Base-by-base conservation (phyloP, 2,329 filamentous ascomycete genomes). In the Polytolypa hystricis region DNA sequence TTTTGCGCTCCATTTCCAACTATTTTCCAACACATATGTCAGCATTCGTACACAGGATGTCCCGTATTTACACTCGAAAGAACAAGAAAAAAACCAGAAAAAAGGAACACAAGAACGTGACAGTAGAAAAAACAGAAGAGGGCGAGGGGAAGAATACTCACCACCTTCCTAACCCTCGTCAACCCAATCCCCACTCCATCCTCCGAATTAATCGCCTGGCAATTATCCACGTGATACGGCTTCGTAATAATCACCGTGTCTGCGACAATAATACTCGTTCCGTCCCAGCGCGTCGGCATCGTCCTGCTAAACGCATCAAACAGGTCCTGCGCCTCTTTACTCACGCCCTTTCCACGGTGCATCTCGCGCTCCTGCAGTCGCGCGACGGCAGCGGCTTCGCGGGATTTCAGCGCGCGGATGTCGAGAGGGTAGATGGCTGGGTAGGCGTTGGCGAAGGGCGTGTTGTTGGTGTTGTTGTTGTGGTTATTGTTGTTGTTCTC, bases 281-380 rank as follows among this genome's bases (percentile, higher is more conserved):
- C 70, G 45, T 73, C 66, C 75, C 75, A 80, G 41, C 71, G 65
- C 18, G 71, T 67, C 7, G 73, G 73, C 51, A 74, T 76, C 55
- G 73, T 74, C 47, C 72, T 67, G 42, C 66, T 69, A 37, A 80
- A 65, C 8, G 69, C 66, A 58, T 79, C 74, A 47, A 75, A 80
- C 11, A 80, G 60, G 37, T 76, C 74, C 55, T 80, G 76, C 17
- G 69, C 75, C 44, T 77, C 74, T 25, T 62, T 66, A 25, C 65
- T 72, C 5, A 79, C 75, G 7, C 73, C 74, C 54, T 73, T 76
- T 37, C 74, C 74, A 40, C 68, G 65, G 37, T 69, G 66, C n/a
- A 66, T 62, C 45, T 77, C 73, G 42, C 65, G 62, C 42, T 75
- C 70, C 50, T 76, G 71, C 46, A 73, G 58, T 45, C 73, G 66